Percentiles rank a stretch among this genome's conserved stretches.
Evolutionary conservation across 176 grass and related monocot genomes (phyloP).

Genomic region (Oryza australiensis): DNA sequence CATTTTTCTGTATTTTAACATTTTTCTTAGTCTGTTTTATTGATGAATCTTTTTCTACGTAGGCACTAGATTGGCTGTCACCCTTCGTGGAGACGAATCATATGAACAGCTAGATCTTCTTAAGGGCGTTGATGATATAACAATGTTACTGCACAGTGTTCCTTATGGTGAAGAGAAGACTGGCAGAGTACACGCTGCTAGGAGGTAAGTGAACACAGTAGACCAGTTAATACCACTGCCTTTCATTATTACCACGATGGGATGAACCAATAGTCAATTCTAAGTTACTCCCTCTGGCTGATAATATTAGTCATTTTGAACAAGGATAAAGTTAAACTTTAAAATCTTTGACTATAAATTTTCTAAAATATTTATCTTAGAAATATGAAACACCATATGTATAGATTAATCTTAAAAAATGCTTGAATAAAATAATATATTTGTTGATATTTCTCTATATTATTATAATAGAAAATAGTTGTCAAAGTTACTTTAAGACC

Average conservation of each 20-base stretch:
- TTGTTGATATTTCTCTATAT: too few species aligned
- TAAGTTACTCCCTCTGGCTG: too few species aligned
- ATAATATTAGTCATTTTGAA: too few species aligned
- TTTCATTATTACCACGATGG: not conserved
- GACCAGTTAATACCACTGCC: not conserved
- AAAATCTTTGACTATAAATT: too few species aligned
- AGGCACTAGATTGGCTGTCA: constrained; percentile 92
- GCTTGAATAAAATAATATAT: too few species aligned
- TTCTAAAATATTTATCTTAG: too few species aligned
- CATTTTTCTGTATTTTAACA: not conserved
- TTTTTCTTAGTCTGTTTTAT: constrained; percentile 30
- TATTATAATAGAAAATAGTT: too few species aligned
- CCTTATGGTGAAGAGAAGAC: constrained; percentile 75
- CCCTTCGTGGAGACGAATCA: constrained; percentile 74
- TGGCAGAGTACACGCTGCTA: constrained; percentile 80
- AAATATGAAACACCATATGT: too few species aligned
- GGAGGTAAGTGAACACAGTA: constrained; percentile 58
- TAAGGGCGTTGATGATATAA: constrained; percentile 78
- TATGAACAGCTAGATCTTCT: constrained; percentile 68
- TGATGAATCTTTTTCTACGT: not conserved
- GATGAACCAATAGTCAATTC: not conserved
- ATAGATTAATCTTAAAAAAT: too few species aligned
- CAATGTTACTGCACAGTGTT: constrained; percentile 79
- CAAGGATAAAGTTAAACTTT: too few species aligned
- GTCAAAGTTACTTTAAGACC: too few species aligned